Evolutionary conservation across 345 rosid genomes (phyloP).

Genomic region (Populus ilicifolia): DNA sequence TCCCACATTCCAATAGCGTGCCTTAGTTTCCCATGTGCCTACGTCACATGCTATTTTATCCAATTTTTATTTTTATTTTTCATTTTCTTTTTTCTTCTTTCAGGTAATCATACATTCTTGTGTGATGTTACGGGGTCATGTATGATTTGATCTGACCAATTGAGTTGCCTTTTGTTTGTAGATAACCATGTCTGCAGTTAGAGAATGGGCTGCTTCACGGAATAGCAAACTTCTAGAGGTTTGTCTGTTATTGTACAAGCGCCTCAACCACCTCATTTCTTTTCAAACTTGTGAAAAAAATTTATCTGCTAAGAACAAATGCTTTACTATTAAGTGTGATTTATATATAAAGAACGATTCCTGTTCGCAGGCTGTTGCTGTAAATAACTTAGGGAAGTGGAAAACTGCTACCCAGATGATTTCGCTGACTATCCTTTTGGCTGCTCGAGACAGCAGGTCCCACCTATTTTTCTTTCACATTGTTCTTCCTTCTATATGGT

Average conservation of each 20-base stretch:
- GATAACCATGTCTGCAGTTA: conserved; percentile 99
- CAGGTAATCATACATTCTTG: too few relatives aligned
- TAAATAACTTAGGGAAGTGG: conserved; percentile 96
- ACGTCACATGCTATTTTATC: neutral
- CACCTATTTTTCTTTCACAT: neutral
- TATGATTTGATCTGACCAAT: conserved; percentile 8
- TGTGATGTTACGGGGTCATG: too few relatives aligned
- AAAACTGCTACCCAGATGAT: conserved; percentile 97
- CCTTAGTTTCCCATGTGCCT: neutral
- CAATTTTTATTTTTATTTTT: neutral
- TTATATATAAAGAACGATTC: neutral
- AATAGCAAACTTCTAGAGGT: conserved; percentile 78
- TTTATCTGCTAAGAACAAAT: neutral
- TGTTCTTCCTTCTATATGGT: neutral
- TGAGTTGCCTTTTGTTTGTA: conserved; percentile 29
- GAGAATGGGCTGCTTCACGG: conserved; percentile 99
- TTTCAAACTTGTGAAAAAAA: neutral
- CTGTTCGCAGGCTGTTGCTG: conserved; percentile 80
- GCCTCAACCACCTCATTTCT: neutral
- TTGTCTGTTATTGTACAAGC: conserved; percentile 9
- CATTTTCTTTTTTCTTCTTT: neutral
- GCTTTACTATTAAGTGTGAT: neutral
- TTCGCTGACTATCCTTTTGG: conserved; percentile 83
- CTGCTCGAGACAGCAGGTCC: conserved; percentile 77
- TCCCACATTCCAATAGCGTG: neutral